Conservation (phyloP, 805 yeast species). For the Nakazawaea anatomiae region DNA sequence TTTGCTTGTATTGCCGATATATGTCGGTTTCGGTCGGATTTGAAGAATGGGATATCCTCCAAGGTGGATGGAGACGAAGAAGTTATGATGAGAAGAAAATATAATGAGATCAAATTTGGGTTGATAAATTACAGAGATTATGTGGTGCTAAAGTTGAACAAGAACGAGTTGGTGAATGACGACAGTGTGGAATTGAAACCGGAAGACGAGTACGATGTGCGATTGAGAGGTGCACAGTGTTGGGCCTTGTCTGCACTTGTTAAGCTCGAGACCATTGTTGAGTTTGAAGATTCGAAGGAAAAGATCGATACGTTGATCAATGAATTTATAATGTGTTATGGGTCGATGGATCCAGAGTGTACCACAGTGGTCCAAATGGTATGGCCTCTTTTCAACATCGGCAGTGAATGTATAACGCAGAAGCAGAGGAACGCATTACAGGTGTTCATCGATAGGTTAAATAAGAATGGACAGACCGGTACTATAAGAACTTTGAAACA, state of each 20-base stretch:
- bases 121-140: conserved; percentile 43
- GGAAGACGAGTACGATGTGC: conserved; percentile 28
- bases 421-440: conserved; percentile 26
- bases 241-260: conserved; percentile 40
- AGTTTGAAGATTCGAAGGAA: conserved; percentile 16
- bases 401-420: conserved; percentile 32
- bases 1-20: conserved; percentile 40
- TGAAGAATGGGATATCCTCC: conserved; percentile 15
- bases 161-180: background rate
- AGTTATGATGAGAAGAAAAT: conserved; percentile 17
- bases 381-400: conserved; percentile 52
- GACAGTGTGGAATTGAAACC: conserved; percentile 10
- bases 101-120: conserved; percentile 27
- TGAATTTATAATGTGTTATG: conserved; percentile 44
- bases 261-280: conserved; percentile 22
- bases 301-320: conserved; percentile 26
- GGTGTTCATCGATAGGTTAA: conserved; percentile 33
- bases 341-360: conserved; percentile 36
- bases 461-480: conserved; percentile 48
- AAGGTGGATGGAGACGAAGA: conserved; percentile 12
- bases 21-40: conserved; percentile 28
- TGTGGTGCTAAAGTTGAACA: conserved; percentile 23
- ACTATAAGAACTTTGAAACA: conserved; percentile 37
- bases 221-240: conserved; percentile 49
- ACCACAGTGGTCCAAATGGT: conserved; percentile 57